Evolutionary conservation across 441 rosid genomes (phyloP).

Genomic region (Populus tomentosa): DNA sequence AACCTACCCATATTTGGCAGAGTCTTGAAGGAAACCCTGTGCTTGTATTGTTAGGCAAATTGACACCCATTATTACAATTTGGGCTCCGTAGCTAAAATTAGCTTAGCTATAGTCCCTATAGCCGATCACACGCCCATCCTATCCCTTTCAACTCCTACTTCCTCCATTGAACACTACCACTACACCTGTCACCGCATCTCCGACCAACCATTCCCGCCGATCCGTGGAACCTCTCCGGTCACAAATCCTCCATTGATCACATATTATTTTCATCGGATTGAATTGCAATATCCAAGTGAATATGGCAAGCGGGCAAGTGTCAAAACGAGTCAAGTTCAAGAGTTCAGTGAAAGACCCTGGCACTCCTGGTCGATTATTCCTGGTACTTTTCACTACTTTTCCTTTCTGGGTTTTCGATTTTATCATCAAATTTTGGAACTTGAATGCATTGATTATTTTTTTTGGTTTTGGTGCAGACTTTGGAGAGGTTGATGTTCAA

Average conservation of each 20-base stretch:
- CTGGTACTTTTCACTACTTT: slow-evolving; percentile 30
- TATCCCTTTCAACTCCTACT: not conserved
- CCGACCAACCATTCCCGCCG: not conserved
- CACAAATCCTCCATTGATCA: not conserved
- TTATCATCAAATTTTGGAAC: not conserved
- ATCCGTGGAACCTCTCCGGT: not conserved
- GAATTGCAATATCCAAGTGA: not conserved
- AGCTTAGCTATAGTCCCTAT: not conserved
- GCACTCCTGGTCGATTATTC: slow-evolving; percentile 63
- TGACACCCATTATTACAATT: not conserved
- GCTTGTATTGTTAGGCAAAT: not conserved
- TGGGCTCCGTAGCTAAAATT: not conserved
- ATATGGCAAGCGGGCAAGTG: slow-evolving; percentile 59
- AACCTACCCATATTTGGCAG: not conserved
- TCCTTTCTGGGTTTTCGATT: not conserved
- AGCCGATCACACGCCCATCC: not conserved
- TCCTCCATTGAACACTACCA: not conserved
- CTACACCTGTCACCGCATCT: not conserved
- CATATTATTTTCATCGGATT: not conserved
- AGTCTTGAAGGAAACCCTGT: not conserved
- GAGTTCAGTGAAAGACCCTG: slow-evolving; percentile 68
- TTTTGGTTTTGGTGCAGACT: slow-evolving; percentile 32
- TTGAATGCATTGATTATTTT: not conserved
- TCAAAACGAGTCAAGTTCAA: slow-evolving; percentile 71
- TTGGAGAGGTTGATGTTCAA: slow-evolving; percentile 56